Evolutionary conservation across 2,329 filamentous ascomycete species (phyloP), one percentile per base, ranked within the genome.

Genomic region (Neopestalotiopsis sp.): DNA sequence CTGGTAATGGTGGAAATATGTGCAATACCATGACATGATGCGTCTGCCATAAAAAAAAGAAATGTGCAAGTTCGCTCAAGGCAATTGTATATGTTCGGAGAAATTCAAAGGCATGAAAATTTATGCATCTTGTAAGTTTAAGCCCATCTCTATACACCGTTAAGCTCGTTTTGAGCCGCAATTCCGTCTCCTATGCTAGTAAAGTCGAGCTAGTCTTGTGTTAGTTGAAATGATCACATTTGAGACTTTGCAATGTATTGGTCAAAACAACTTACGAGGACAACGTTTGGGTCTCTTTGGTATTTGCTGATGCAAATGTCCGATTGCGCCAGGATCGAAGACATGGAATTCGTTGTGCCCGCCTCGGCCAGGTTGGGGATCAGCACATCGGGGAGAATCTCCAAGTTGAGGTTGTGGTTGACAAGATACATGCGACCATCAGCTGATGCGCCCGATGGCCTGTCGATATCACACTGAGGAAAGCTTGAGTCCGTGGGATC

Each of bases 391-490:
- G 74, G 62, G 38, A 81, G 24, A 56, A 77, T 49, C 67, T 81
- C 77, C 20, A 78, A 69, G 68, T 79, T 79, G 72, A 84, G 82
- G 74, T 84, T 84, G 72, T 84, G 82, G 74, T 84, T 84, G 68
- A 81, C 80, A 57, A 85, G 78, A 67, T 81, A 82, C 83, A 86
- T 83, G 40, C 81, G 80, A 32, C 77, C 78, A 24, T 77, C 73
- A 0, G 82, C 74, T 40, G 81, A 77, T 28, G 78, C 81, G 0
- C 77, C 78, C 0, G 76, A 65, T 0, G 93, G 93, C 7, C 92
- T 86, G 75, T 92, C 85, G 3, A 93, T 84, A 12, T 82, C 81
- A 80, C 93, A 95, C 57, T 86, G 87, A 75, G 89, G 89, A 75
- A 92, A 90, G 17, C 81, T 82, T 0, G 85, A 79, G 64, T 87